phyloP scores from a whole-genome alignment of 2,329 filamentous ascomycete genomes.

The Podosphaera leucotricha region DNA sequence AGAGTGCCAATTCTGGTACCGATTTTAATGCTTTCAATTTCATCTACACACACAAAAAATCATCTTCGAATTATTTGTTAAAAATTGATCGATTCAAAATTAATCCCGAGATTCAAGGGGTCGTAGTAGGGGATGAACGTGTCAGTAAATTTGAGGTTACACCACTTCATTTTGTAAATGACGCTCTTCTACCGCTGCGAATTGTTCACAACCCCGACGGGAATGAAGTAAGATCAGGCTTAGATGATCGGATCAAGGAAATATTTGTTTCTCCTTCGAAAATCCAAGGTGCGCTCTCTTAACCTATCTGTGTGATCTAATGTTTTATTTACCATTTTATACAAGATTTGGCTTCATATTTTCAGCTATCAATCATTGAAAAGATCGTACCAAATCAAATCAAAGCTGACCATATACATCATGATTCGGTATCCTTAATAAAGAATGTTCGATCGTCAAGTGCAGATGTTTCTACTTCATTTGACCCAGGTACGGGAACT shows the following conservation, averaged over 20 bases:
- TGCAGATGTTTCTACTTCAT: no score
- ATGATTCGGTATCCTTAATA: no score
- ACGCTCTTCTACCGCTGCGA: conserved; percentile 29
- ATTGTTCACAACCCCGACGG: conserved; percentile 25
- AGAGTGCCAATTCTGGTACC: no score
- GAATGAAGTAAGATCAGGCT: conserved; percentile 26
- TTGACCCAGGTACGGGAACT: no score
- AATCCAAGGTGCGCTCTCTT: conserved; percentile 23
- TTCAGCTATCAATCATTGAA: conserved; percentile 64
- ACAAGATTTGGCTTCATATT: conserved; percentile 39
- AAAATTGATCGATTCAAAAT: conserved; percentile 61
- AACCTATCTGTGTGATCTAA: background rate
- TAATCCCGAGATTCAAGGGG: conserved; percentile 63
- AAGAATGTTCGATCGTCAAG: no score
- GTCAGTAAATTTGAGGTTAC: conserved; percentile 56
- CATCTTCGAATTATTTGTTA: conserved; percentile 60
- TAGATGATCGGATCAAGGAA: conserved; percentile 26
- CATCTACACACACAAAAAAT: conserved; percentile 68
- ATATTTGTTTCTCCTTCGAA: conserved; percentile 53
- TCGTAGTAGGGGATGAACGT: conserved; percentile 58
- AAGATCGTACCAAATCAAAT: conserved; percentile 56
- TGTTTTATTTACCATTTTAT: conserved; percentile 3
- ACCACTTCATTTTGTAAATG: conserved; percentile 50
- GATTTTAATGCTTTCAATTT: conserved; percentile 51
- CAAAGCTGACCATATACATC: conserved; percentile 57